These are phyloP conservation scores for Larix kaempferi DNA, from an alignment of 75 land plant species.

Conservation along the genomic window DNA sequence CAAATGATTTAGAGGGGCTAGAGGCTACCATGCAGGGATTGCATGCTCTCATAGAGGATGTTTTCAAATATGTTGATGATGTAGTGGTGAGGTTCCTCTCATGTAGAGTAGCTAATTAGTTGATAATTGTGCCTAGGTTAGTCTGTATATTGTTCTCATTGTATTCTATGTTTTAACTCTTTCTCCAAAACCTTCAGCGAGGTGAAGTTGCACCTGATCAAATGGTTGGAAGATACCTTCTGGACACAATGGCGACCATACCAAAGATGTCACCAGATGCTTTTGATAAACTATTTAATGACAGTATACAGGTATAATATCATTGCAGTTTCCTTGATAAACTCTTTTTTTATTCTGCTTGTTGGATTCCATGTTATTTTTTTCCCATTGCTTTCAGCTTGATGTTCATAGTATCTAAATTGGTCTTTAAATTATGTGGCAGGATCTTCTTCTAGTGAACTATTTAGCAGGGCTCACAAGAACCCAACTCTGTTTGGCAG, in stretches of 20 bases:
- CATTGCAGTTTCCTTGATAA: background rate
- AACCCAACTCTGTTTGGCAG: conserved; percentile 91
- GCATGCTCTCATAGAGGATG: conserved; percentile 67
- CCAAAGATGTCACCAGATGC: conserved; percentile 81
- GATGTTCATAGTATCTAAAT: background rate
- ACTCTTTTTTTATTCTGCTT: background rate
- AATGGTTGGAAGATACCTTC: conserved; percentile 68
- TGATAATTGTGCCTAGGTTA: background rate
- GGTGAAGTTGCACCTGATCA: conserved; percentile 71
- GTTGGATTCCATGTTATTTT: background rate
- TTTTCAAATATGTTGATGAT: conserved; percentile 88
- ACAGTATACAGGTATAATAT: conserved; percentile 75
- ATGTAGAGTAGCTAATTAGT: background rate
- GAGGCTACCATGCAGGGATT: conserved; percentile 81
- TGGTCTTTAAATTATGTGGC: conserved; percentile 9
- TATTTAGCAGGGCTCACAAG: conserved; percentile 90
- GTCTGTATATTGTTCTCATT: background rate
- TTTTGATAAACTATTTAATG: conserved; percentile 94
- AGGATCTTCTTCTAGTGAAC: conserved; percentile 81
- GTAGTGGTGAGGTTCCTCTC: conserved; percentile 65
- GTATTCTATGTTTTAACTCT: background rate
- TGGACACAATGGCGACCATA: conserved; percentile 73
- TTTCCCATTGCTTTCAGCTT: background rate
- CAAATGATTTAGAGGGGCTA: conserved; percentile 94
- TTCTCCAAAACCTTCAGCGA: conserved; percentile 42